phyloP scores from a whole-genome alignment of 306 rosid species.

The Carpinus fangiana region DNA sequence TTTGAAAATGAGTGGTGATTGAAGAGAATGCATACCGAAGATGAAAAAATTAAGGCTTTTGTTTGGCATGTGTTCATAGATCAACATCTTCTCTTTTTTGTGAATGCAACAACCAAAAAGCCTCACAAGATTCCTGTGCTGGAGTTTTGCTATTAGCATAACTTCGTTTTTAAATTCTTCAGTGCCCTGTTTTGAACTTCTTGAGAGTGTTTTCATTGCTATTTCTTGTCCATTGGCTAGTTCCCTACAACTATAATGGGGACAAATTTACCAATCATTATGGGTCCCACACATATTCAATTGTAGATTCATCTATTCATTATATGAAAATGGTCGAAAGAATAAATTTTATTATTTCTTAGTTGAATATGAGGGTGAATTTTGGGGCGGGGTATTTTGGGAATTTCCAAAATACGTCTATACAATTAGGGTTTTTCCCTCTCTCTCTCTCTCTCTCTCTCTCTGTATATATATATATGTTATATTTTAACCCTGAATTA shows the following conservation, averaged over 20 bases:
- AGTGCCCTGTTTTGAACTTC: conserved; percentile 36
- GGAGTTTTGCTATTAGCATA: conserved; percentile 42
- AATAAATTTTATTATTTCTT: too few relatives aligned
- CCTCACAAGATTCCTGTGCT: conserved; percentile 47
- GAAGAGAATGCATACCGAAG: conserved; percentile 25
- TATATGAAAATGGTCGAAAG: too few relatives aligned
- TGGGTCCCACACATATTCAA: too few relatives aligned
- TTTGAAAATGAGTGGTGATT: not conserved
- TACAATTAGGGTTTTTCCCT: too few relatives aligned
- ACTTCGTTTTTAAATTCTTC: conserved; percentile 49
- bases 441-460: too few relatives aligned
- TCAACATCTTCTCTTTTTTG: conserved; percentile 38
- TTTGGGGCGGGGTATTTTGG: too few relatives aligned
- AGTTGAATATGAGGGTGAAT: too few relatives aligned
- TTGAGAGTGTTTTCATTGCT: conserved; percentile 39
- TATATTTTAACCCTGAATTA: too few relatives aligned
- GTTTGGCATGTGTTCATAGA: conserved; percentile 47
- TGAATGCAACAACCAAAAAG: conserved; percentile 46
- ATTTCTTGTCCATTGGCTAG: conserved; percentile 38
- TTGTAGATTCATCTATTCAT: too few relatives aligned
- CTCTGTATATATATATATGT: too few relatives aligned
- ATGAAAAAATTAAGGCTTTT: conserved; percentile 39
- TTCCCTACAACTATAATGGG: conserved; percentile 31
- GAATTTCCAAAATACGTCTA: too few relatives aligned
- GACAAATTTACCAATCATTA: too few relatives aligned